Conservation (phyloP, 73 alveolate species). For the Paramecium caudatum region DNA sequence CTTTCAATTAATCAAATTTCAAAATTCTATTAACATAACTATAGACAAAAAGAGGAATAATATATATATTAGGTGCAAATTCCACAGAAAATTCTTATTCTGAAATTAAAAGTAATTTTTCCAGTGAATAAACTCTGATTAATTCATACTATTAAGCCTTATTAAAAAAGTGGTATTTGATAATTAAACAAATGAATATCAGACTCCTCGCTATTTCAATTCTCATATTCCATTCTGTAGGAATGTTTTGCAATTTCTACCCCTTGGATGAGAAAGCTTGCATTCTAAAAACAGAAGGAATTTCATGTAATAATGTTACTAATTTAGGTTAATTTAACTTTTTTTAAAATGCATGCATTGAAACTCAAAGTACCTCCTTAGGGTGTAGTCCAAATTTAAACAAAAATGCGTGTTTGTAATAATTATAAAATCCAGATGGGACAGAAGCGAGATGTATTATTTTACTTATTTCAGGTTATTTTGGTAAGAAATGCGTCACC, state of each 20-base stretch:
- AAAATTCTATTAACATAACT: no score
- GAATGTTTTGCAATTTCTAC: background rate
- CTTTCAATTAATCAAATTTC: no score
- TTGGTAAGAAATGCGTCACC: background rate
- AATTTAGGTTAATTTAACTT: background rate
- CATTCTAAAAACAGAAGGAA: background rate
- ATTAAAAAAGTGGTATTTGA: no score
- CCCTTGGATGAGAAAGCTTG: background rate
- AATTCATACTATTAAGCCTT: no score
- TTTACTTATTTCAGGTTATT: background rate
- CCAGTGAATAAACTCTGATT: no score
- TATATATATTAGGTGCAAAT: no score
- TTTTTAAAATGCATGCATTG: background rate
- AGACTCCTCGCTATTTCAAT: no score
- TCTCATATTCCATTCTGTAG: no score
- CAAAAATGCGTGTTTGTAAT: background rate
- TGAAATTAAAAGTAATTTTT: no score
- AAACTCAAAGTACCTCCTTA: background rate
- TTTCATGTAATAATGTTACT: background rate
- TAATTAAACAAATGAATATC: no score
- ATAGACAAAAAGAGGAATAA: no score
- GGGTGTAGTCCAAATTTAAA: conserved; percentile 20
- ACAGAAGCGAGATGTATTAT: background rate
- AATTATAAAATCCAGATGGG: background rate
- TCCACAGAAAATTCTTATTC: no score